Evolutionary conservation across 2,329 filamentous ascomycete species (phyloP), one percentile per base, ranked within the genome.

Genomic region (Zymoseptoria crescenta): DNA sequence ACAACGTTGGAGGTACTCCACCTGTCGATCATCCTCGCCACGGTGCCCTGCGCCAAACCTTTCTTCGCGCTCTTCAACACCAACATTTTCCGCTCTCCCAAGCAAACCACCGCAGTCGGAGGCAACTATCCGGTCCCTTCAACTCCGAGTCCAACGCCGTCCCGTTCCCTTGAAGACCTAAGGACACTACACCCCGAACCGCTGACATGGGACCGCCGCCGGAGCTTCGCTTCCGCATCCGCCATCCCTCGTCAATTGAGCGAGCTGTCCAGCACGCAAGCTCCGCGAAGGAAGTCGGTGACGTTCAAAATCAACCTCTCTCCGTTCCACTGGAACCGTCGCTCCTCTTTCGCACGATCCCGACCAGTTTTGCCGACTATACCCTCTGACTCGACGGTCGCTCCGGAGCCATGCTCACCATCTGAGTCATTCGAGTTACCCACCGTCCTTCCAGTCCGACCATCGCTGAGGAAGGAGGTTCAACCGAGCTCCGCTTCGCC

Each of bases 31-130:
- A 68, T 70, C 27, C 58, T 68, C 10, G 66, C 68, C 2, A 72
- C 69, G 0, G 41, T 72, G 1, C 69, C 68, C 1, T 71, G 68
- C 58, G 65, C 64, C 55, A 72, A 69, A 53, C 66, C 68, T 1
- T 70, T 71, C 61, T 68, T 70, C 54, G 56, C 61, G 1, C 59
- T 65, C 4, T 66, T 67, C 49, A 45, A n/a, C 35, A 45, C 13
- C 35, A 45, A 45, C 35, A 4, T 45, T 4, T 45, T 45, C 4
- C 35, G 35, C 35, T 45, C 35, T 45, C 35, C 35, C 13, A 45
- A 45, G 4, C 35, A 45, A n/a, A 45, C 7, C 4, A 5, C 35
- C 4, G 35, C 35, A 10, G 35, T 45, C 13, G 35, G 4, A 6
- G 13, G 2, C 2, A 45, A 45, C 4, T n/a, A n/a, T 7, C 35